Evolutionary conservation across 768 basidiomycete species (phyloP).

Genomic region (Termitomyces heimii): DNA sequence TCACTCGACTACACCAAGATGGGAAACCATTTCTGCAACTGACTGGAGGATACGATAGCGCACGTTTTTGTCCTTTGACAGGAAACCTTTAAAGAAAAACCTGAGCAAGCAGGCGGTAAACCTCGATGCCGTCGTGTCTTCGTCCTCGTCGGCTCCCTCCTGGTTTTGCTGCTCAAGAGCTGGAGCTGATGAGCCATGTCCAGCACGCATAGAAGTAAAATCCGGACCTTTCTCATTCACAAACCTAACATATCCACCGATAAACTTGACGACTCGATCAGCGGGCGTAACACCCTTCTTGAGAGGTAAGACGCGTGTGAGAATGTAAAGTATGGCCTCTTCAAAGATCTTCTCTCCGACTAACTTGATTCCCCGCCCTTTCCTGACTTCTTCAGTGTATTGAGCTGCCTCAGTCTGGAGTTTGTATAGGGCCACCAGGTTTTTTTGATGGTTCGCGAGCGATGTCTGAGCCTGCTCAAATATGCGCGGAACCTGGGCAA

Average conservation of each 20-base stretch:
- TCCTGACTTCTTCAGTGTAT: slow-evolving; percentile 41
- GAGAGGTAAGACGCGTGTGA: slow-evolving; percentile 55
- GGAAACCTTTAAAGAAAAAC: slow-evolving; percentile 71
- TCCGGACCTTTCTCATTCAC: slow-evolving; percentile 69
- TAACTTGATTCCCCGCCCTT: slow-evolving; percentile 43
- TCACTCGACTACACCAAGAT: slow-evolving; percentile 84
- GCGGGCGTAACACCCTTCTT: slow-evolving; percentile 80
- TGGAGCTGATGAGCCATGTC: slow-evolving; percentile 10
- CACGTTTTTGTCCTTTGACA: slow-evolving; percentile 82
- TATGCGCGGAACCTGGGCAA: slow-evolving; percentile 46
- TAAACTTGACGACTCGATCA: slow-evolving; percentile 77
- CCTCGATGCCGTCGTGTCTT: slow-evolving; percentile 60
- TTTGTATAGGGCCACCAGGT: slow-evolving; percentile 77
- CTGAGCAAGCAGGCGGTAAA: slow-evolving; percentile 60
- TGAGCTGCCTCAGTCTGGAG: slow-evolving; percentile 62
- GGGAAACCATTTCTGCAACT: slow-evolving; percentile 74
- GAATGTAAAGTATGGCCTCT: slow-evolving; percentile 51
- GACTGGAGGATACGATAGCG: slow-evolving; percentile 75
- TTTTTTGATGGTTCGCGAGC: slow-evolving; percentile 83
- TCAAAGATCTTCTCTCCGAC: slow-evolving; percentile 78
- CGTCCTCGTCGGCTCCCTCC: slow-evolving; percentile 37
- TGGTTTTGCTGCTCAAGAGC: slow-evolving; percentile 33
- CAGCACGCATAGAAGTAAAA: not conserved
- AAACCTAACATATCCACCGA: slow-evolving; percentile 72
- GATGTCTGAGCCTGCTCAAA: slow-evolving; percentile 77